Evolutionary conservation across 345 rosid genomes (phyloP), one percentile per base, ranked within the genome.

Genomic region (Laguncularia racemosa): DNA sequence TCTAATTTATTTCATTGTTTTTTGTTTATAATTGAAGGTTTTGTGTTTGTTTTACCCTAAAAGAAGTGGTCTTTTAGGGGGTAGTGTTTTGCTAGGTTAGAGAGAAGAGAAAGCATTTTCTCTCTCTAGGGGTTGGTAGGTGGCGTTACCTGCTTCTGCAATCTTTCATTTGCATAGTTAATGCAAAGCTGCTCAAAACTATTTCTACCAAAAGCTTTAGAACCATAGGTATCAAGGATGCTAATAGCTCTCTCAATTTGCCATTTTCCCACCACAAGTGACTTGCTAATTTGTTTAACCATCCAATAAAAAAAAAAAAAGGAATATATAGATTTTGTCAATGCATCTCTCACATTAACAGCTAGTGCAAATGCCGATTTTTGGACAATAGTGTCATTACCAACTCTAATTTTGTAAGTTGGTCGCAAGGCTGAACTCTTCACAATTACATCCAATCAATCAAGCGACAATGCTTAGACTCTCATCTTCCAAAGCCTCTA

Each of bases 251-350:
- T 70, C 67, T 19, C 79, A 75, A 52, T 40, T 67, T 2, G 76
- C 79, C 6, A 74, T 77, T 90, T 87, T 57, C 97, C 95, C 66
- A 83, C 97, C 18, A 85, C 88, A 60, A 90, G 93, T 53, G 95
- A 90, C 55, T 81, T 87, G 75, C 87, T 90, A 61, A 90, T 81
- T 77, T 87, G 28, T 23, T 3, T 23, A 6, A 23, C 28, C n/a
- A n/a, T n/a, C n/a, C n/a, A n/a, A n/a, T n/a, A n/a, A n/a, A n/a
- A n/a, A n/a, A n/a, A n/a, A n/a, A n/a, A n/a, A n/a, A n/a, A n/a
- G n/a, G n/a, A n/a, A n/a, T n/a, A n/a, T n/a, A n/a, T n/a, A n/a
- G 48, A 70, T 74, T 57, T 74, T 62, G 69, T 72, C 75, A 53
- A 68, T 73, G 20, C 66, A 53, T 9, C 70, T 65, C 33, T 74